Percentiles rank a stretch among this genome's conserved stretches.
Evolutionary conservation across 2,329 filamentous ascomycete genomes (phyloP).

Genomic region (Aspergillus spinulosporus): DNA sequence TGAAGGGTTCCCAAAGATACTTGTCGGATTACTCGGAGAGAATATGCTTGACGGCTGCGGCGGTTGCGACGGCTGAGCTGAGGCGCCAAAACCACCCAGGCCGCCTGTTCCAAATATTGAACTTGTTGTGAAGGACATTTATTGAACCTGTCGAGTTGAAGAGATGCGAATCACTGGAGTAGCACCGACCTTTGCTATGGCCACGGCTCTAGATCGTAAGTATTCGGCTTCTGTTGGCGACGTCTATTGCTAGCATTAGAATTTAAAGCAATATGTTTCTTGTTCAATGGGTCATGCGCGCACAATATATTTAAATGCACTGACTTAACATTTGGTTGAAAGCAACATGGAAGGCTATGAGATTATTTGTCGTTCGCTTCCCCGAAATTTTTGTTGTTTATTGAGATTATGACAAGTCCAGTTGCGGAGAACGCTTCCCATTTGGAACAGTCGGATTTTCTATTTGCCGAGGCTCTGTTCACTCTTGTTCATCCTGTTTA

Average conservation of each 20-base stretch:
- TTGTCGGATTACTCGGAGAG: slow-evolving; percentile 29
- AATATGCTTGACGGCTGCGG: slow-evolving; percentile 27
- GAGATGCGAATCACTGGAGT: neutral
- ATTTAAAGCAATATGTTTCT: neutral
- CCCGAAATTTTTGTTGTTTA: slow-evolving; percentile 14
- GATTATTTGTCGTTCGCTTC: neutral
- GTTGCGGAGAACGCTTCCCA: slow-evolving; percentile 11
- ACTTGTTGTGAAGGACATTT: slow-evolving; percentile 25
- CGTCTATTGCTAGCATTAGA: neutral
- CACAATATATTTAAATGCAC: neutral
- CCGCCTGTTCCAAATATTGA: slow-evolving; percentile 34
- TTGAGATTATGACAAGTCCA: slow-evolving; percentile 4
- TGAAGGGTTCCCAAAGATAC: slow-evolving; percentile 28
- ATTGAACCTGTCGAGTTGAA: neutral
- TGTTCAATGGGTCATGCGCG: neutral
- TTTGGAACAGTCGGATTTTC: slow-evolving; percentile 18
- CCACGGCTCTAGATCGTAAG: neutral
- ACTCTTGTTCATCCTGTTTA: neutral
- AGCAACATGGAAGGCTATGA: neutral
- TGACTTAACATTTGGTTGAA: neutral
- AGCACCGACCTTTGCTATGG: neutral
- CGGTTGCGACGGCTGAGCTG: slow-evolving; percentile 21
- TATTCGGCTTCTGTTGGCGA: neutral
- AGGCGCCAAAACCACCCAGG: slow-evolving; percentile 27
- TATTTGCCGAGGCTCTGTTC: slow-evolving; percentile 4